Base-by-base conservation (phyloP, 2,329 filamentous ascomycete species). In the Paecilomyces sp. region DNA sequence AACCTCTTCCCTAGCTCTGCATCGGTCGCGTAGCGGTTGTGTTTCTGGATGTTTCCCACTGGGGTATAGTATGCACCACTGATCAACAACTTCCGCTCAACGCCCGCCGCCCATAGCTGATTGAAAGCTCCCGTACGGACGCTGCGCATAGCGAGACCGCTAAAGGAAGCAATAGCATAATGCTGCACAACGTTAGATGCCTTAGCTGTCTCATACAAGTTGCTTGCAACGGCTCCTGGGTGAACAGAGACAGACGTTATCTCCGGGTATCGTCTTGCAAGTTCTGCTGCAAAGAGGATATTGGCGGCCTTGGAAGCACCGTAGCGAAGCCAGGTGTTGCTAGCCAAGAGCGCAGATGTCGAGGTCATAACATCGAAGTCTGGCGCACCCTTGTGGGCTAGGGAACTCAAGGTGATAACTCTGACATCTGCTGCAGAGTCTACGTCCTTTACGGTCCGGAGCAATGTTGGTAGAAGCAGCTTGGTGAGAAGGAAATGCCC, bases 251-350 rank as follows among this genome's bases (percentile, higher is more conserved):
- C 73, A 24, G 76, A 74, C 24, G 72, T 74, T 1, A 82, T 70
- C 18, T 73, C 63, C 0, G 78, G 78, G 58, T 78, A 73, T 1
- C 77, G 75, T 6, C 76, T 73, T 2, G 78, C 78, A 3, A 83
- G 63, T 62, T 81, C 78, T 0, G 73, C 65, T 2, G 79, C 78
- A 54, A 79, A 78, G 4, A 81, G 66, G 30, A 82, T 75, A 57
- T 80, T 82, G 2, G 80, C 81, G 0, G 79, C 74, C 65, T 83
- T 84, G 60, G 77, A 80, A n/a, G 79, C 77, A 8, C 74, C 78
- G 63, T 84, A 85, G 1, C 80, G 78, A 2, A 71, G 67, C 73
- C 76, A 80, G 3, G 77, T 74, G 34, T 73, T 76, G 3, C 67
- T 60, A 0, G 61, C 61, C 25, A 76, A 62, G 1, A 79, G 68